phyloP scores from a whole-genome alignment of 352 stramenopile species.

The Paralagenidium karlingii region DNA sequence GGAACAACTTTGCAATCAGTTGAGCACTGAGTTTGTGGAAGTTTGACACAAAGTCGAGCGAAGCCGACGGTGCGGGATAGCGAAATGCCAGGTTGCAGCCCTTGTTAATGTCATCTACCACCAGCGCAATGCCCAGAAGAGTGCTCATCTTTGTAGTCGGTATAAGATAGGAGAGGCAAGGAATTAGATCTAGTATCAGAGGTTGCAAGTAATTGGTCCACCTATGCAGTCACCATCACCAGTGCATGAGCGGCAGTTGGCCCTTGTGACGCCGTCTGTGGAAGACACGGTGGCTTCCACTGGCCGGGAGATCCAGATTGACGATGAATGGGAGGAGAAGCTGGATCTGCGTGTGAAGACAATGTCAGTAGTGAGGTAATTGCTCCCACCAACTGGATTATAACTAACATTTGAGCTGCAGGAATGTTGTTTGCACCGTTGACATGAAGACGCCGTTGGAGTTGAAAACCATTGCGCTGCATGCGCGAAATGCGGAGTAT shows the following conservation, averaged over 20 bases:
- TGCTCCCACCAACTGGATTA: too few species aligned
- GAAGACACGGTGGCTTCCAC: conserved; percentile 19
- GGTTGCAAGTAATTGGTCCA: too few species aligned
- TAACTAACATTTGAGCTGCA: conserved; percentile 8
- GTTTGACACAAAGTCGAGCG: conserved; percentile 30
- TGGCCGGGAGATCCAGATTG: conserved; percentile 48
- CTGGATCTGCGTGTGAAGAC: conserved; percentile 73
- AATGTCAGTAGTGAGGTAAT: conserved; percentile 46
- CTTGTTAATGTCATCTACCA: conserved; percentile 84
- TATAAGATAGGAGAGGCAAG: too few species aligned
- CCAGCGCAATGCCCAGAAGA: conserved; percentile 60
- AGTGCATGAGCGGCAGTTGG: conserved; percentile 68
- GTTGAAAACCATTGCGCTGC: conserved; percentile 94
- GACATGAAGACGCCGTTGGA: conserved; percentile 93
- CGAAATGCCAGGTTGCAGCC: conserved; percentile 78
- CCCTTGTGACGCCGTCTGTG: too few species aligned
- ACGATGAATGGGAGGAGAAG: conserved; percentile 72
- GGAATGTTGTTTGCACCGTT: conserved; percentile 92
- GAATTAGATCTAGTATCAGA: too few species aligned
- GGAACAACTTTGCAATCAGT: conserved; percentile 79
- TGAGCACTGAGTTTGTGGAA: conserved; percentile 67
- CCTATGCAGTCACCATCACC: too few species aligned
- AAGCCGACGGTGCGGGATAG: conserved; percentile 46
- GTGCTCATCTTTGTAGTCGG: conserved; percentile 12
- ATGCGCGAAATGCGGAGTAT: conserved; percentile 98